A percentile compares a stretch with the other conserved stretches of the same genome.
phyloP scores from a whole-genome alignment of 2,329 filamentous ascomycete species.

The Ophiosphaerella korrae region DNA sequence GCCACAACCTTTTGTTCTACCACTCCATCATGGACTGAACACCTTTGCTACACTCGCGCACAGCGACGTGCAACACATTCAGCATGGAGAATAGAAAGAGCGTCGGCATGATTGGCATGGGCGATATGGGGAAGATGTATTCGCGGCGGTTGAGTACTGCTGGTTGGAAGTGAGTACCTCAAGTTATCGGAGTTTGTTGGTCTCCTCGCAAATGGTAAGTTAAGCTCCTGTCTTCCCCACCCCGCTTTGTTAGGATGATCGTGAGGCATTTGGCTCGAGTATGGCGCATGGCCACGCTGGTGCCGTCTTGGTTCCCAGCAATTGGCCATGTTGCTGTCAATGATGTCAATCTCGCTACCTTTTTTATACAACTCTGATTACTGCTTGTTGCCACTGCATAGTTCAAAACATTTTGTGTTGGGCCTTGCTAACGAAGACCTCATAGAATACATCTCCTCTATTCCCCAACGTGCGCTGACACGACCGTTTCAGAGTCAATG shows the following conservation, averaged over 20 bases:
- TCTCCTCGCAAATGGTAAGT: slow-evolving; percentile 33
- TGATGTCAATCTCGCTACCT: slow-evolving; percentile 99
- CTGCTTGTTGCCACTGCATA: slow-evolving; percentile 23
- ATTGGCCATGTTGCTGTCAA: slow-evolving; percentile 70
- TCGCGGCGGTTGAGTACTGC: slow-evolving; percentile 84
- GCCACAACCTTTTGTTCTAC: slow-evolving; percentile 14
- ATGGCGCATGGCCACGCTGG: slow-evolving; percentile 70
- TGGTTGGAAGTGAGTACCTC: slow-evolving; percentile 85
- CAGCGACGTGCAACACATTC: slow-evolving; percentile 35
- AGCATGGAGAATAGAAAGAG: slow-evolving; percentile 68
- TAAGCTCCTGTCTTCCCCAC: slow-evolving; percentile 12
- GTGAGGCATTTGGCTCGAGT: slow-evolving; percentile 99
- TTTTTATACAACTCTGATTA: slow-evolving; percentile 83
- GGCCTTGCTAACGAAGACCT: slow-evolving; percentile 42
- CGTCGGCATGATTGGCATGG: slow-evolving; percentile 97
- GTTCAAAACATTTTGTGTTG: slow-evolving; percentile 20
- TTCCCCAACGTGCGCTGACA: slow-evolving; percentile 11
- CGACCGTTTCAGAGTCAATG: slow-evolving; percentile 73
- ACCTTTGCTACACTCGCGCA: slow-evolving; percentile 26
- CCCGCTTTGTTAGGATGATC: slow-evolving; percentile 80
- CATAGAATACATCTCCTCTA: slow-evolving; percentile 22
- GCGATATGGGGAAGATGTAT: slow-evolving; percentile 99
- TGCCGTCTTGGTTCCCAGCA: slow-evolving; percentile 76
- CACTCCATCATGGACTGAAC: slow-evolving; percentile 37
- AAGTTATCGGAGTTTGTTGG: slow-evolving; percentile 14